These are phyloP conservation scores for Tuber umbilicatum DNA, from an alignment of 495 filamentous ascomycete species.

Conservation along the genomic window DNA sequence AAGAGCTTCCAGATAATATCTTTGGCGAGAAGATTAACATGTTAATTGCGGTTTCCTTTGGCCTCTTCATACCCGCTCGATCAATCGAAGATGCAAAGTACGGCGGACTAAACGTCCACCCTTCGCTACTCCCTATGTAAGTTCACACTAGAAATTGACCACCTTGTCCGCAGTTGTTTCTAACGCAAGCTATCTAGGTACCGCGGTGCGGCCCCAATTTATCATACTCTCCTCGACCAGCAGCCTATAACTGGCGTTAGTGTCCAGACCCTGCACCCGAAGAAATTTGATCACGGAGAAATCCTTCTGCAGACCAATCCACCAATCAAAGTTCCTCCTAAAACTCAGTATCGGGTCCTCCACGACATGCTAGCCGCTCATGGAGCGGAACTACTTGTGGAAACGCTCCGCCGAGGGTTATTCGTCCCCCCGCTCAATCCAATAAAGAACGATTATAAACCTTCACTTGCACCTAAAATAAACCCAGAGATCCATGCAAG, in stretches of 20 bases:
- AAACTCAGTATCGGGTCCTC: slow-evolving; percentile 41
- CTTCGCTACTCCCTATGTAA: slow-evolving; percentile 71
- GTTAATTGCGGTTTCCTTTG: slow-evolving; percentile 93
- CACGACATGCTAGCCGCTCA: slow-evolving; percentile 46
- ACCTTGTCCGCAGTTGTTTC: neutral
- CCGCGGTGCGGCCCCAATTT: slow-evolving; percentile 60
- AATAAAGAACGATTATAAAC: slow-evolving; percentile 43
- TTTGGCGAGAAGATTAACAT: slow-evolving; percentile 52
- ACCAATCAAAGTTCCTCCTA: slow-evolving; percentile 32
- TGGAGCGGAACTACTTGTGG: slow-evolving; percentile 58
- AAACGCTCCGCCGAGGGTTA: slow-evolving; percentile 52
- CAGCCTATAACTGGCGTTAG: slow-evolving; percentile 60
- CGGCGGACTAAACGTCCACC: slow-evolving; percentile 89
- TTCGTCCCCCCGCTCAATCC: slow-evolving; percentile 57
- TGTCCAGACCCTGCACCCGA: slow-evolving; percentile 73
- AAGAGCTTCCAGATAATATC: slow-evolving; percentile 26
- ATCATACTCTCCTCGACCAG: slow-evolving; percentile 63
- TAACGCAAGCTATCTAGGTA: slow-evolving; percentile 8
- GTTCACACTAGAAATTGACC: slow-evolving; percentile 48
- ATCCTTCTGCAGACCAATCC: slow-evolving; percentile 58
- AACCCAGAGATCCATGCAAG: slow-evolving; percentile 44
- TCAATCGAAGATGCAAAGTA: slow-evolving; percentile 63
- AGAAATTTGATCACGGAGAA: slow-evolving; percentile 67
- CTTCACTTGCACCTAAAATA: slow-evolving; percentile 39
- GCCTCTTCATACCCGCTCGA: slow-evolving; percentile 73